Base-by-base conservation (phyloP, 345 rosid genomes). In the Geranium brycei region DNA sequence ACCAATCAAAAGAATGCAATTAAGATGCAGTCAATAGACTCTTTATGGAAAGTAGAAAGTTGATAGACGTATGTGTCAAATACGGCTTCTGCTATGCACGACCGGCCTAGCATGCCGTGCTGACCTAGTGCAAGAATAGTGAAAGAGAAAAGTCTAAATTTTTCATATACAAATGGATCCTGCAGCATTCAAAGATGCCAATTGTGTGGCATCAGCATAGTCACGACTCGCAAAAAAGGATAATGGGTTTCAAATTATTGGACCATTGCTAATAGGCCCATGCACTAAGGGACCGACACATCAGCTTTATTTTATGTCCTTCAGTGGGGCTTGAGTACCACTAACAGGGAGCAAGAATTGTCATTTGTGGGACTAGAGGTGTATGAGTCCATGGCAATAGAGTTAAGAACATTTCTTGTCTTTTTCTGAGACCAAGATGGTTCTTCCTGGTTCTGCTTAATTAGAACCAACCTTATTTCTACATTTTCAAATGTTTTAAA, bases 151-250 rank as follows among this genome's bases (percentile, higher is more conserved):
- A 63, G 13, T 53, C 41, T 31, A 31, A 8, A 31, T 17, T 17
- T 64, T 64, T 7, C n/a, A 51, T 19, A 13, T 17, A 7, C 3
- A 64, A 55, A 31, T 65, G 23, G 51, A n/a, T 12, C 2, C 58
- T 19, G 57, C 23, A 53, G 19, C 47, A 68, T 76, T 73, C 78
- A 79, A 74, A 76, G 80, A 79, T 72, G 75, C 80, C 67, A 69
- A 69, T 74, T 76, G 67, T 69, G 80, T 76, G 83, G 75, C 65
- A 63, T 64, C 61, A 57, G 28, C 23, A 35, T 35, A 35, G 41
- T 35, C 41, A 35, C 41, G 10, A 35, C 41, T 35, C 41, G 10
- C 10, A 35, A 35, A 23, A 35, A 35, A 35, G 41, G 41, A 35
- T 35, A 35, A 35, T 35, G 41, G 41, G 41, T 35, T 35, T 35